Evolutionary conservation across 306 rosid species (phyloP), one percentile per base, ranked within the genome.

Genomic region (Mimosa pudica): DNA sequence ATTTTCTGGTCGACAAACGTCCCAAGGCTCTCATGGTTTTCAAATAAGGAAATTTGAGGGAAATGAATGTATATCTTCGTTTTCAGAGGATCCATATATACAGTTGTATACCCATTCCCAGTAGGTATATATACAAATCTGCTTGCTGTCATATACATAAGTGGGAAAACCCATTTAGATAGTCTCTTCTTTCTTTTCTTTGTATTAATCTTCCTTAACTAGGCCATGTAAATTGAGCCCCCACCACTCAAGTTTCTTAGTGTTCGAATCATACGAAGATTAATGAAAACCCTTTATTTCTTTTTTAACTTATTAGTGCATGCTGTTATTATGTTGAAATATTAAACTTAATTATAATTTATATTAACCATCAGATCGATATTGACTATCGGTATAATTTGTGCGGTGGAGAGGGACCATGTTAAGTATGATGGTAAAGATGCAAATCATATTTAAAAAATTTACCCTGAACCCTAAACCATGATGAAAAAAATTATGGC

Each of bases 141-240:
- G 70, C 70, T 38, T 35, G 7, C 70, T 36, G n/a, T 10, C 36
- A 9, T 24, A 54, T 60, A 24, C 30, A 10, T 60, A 48, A 11
- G 33, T 36, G 70, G 46, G 24, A 9, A 14, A 17, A 38, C 48
- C 42, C 47, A 32, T 66, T 68, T 10, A 18, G 38, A 46, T 32
- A 46, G 11, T 70, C 38, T 20, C 57, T 70, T 70, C 18, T 20
- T 69, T 51, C 12, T 9, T 49, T 49, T 44, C 74, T 70, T 70
- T 46, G 57, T 45, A 38, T 38, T 38, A 20, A 46, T 70, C n/a
- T 46, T 70, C 4, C 4, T 70, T 70, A 6, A 10, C 45, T 70
- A 70, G 55, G 74, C 41, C 57, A 20, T 45, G 74, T 70, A 70
- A 70, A 70, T 70, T 20, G 74, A 70, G 57, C 57, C 13, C 72